Evolutionary conservation across 2,329 filamentous ascomycete species (phyloP).

Genomic region (Microdochium bolleyi): DNA sequence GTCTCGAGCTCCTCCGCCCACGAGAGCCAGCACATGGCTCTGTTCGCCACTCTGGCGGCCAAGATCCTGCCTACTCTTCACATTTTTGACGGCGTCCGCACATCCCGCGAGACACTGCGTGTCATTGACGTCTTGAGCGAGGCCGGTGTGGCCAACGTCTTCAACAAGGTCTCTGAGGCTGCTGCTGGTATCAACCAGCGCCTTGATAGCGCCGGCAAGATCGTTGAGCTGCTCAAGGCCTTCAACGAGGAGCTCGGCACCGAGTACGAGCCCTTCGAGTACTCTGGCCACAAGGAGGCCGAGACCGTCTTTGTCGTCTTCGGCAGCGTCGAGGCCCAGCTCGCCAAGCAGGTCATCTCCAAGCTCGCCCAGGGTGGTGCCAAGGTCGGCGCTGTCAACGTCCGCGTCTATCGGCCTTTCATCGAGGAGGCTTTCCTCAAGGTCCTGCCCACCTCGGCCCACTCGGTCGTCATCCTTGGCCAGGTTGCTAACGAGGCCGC

Average conservation of each 20-base stretch:
- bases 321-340: slow-evolving; percentile 81
- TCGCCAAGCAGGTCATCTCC: slow-evolving; percentile 72
- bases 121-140: slow-evolving; percentile 77
- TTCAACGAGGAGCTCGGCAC: slow-evolving; percentile 92
- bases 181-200: slow-evolving; percentile 57
- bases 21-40: slow-evolving; percentile 89
- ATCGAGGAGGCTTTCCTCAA: slow-evolving; percentile 89
- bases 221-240: slow-evolving; percentile 59
- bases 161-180: slow-evolving; percentile 55
- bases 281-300: slow-evolving; percentile 73
- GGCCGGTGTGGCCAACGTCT: slow-evolving; percentile 58
- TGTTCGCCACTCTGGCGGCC: slow-evolving; percentile 78
- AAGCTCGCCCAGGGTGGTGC: slow-evolving; percentile 64
- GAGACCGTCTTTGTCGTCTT: slow-evolving; percentile 86
- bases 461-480: slow-evolving; percentile 76
- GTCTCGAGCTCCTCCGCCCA: slow-evolving; percentile 80
- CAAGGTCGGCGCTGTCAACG: slow-evolving; percentile 81
- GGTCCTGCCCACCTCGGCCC: slow-evolving; percentile 66
- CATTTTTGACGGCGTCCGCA: slow-evolving; percentile 78
- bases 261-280: slow-evolving; percentile 89
- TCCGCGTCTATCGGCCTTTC: slow-evolving; percentile 91
- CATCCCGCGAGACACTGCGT: slow-evolving; percentile 73
- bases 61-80: slow-evolving; percentile 76
- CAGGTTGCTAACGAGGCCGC: slow-evolving; percentile 71
- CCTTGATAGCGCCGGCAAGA: slow-evolving; percentile 63